These are phyloP conservation scores for Nannizzia gypsea DNA, from an alignment of 2,329 filamentous ascomycete species.

Conservation along the genomic window DNA sequence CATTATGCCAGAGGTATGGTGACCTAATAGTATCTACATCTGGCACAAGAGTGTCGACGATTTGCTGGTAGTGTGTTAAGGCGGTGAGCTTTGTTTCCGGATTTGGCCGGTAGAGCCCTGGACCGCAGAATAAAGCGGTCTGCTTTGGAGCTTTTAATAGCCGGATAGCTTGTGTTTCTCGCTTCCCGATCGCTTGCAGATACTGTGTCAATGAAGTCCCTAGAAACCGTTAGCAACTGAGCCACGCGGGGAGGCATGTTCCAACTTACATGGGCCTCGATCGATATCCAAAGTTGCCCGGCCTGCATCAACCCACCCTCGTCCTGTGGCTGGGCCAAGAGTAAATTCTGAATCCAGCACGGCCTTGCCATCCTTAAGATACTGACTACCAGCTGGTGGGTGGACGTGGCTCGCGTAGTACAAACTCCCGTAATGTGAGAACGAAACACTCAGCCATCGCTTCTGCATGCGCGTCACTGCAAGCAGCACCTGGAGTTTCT, in stretches of 20 bases:
- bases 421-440: constrained; percentile 22
- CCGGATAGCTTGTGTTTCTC: constrained; percentile 19
- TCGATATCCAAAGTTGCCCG: constrained; percentile 18
- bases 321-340: constrained; percentile 20
- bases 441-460: constrained; percentile 20
- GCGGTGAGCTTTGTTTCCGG: constrained; percentile 19
- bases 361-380: constrained; percentile 16
- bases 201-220: constrained; percentile 19
- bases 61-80: constrained; percentile 18
- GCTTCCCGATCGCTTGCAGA: constrained; percentile 18
- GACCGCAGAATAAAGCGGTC: constrained; percentile 22
- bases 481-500: constrained; percentile 21
- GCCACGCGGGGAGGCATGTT: constrained; percentile 5
- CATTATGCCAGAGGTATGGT: constrained; percentile 18
- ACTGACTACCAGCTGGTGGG: constrained; percentile 15
- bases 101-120: constrained; percentile 21
- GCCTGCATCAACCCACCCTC: constrained; percentile 21
- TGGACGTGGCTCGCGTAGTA: constrained; percentile 19
- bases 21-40: constrained; percentile 13
- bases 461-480: constrained; percentile 20
- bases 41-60: constrained; percentile 18
- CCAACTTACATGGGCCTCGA: constrained; percentile 21
- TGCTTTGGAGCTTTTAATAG: constrained; percentile 18
- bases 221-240: constrained; percentile 17
- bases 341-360: constrained; percentile 17